Conservation (phyloP, 768 basidiomycete genomes). For the Lactarius tabidus region DNA sequence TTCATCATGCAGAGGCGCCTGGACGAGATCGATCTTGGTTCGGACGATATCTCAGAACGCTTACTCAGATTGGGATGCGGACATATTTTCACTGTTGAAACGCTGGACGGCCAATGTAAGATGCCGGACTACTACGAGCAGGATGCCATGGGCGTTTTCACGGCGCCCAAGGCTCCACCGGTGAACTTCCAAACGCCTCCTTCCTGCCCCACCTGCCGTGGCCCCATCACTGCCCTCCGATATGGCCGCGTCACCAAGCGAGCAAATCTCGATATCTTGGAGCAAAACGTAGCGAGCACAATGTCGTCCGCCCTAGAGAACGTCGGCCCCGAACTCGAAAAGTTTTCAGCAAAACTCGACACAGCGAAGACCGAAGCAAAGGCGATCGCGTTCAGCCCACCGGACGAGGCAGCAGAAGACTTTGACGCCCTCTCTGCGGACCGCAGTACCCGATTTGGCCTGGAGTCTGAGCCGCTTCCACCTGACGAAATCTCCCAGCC, state of each 20-base stretch:
- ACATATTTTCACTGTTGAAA: constrained; percentile 40
- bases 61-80: constrained; percentile 34
- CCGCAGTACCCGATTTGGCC: constrained; percentile 4
- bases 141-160: constrained; percentile 29
- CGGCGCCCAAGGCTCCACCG: constrained; percentile 29
- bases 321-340: constrained; percentile 16
- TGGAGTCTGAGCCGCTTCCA: constrained; percentile 26
- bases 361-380: constrained; percentile 22
- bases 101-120: constrained; percentile 36
- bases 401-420: background rate
- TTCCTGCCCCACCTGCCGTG: constrained; percentile 36
- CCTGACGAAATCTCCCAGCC: constrained; percentile 1
- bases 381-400: constrained; percentile 6
- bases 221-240: constrained; percentile 33
- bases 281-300: constrained; percentile 35
- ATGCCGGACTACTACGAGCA: constrained; percentile 33
- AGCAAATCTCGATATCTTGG: constrained; percentile 36
- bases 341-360: constrained; percentile 13
- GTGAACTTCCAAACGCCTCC: constrained; percentile 32
- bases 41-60: constrained; percentile 32
- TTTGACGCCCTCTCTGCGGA: background rate
- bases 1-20: constrained; percentile 34
- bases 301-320: constrained; percentile 30
- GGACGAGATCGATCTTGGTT: constrained; percentile 28
- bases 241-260: constrained; percentile 38